Conservation (phyloP, 2,329 filamentous ascomycete species). For the Nannizziopsis arthrosporioides region DNA sequence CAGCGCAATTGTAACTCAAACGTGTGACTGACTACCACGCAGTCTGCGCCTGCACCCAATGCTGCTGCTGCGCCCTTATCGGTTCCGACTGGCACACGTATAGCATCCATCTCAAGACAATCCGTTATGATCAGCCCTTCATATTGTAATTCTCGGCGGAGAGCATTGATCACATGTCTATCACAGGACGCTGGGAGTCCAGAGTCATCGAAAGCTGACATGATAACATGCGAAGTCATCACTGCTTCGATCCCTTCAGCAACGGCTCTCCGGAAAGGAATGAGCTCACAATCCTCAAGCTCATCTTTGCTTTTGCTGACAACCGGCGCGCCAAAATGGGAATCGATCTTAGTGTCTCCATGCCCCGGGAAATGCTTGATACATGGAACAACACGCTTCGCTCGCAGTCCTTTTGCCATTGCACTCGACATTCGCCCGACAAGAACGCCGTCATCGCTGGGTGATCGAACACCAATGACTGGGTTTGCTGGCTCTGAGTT, state of each 20-base stretch:
- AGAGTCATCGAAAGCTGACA: conserved; percentile 26
- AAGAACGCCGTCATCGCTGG: conserved; percentile 32
- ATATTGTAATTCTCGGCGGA: conserved; percentile 35
- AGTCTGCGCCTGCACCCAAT: conserved; percentile 35
- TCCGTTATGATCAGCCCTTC: conserved; percentile 37
- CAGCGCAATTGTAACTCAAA: conserved; percentile 32
- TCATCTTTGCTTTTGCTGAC: conserved; percentile 29
- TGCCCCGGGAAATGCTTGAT: conserved; percentile 39
- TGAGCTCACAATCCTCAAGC: conserved; percentile 32
- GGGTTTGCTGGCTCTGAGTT: conserved; percentile 37
- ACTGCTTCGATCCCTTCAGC: conserved; percentile 34
- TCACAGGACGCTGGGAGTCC: conserved; percentile 34
- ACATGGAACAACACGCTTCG: conserved; percentile 32
- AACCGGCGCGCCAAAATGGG: conserved; percentile 33
- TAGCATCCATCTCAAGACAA: conserved; percentile 37
- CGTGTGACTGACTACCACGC: conserved; percentile 38
- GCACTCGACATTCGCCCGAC: conserved; percentile 34
- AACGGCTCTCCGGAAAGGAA: conserved; percentile 35
- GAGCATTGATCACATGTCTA: conserved; percentile 26
- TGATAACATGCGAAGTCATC: conserved; percentile 37
- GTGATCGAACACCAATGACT: conserved; percentile 35
- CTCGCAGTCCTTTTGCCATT: conserved; percentile 28
- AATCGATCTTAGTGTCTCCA: conserved; percentile 36
- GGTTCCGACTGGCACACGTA: conserved; percentile 32
- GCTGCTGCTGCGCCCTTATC: conserved; percentile 33